Conservation (phyloP, 257 asterid genomes). For the Lantana camara region DNA sequence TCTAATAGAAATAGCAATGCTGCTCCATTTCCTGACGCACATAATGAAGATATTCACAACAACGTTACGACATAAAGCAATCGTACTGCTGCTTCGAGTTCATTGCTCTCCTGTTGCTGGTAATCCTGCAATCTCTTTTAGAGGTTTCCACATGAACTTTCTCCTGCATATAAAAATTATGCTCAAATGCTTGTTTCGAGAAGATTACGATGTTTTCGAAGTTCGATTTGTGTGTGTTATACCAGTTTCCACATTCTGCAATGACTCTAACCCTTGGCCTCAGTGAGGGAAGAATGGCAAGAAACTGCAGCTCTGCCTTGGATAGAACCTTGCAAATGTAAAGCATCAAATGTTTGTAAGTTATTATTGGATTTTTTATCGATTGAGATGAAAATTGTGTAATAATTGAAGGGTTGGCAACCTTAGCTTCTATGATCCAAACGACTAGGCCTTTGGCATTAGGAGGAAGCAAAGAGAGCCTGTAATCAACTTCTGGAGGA, state of each 20-base stretch:
- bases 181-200: background rate
- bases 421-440: conserved; percentile 90
- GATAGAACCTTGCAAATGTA: conserved; percentile 49
- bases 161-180: conserved; percentile 50
- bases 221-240: conserved; percentile 12
- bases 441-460: conserved; percentile 74
- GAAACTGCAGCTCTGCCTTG: conserved; percentile 64
- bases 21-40: background rate
- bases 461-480: conserved; percentile 86
- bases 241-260: conserved; percentile 95
- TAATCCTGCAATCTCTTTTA: conserved; percentile 69
- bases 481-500: conserved; percentile 89
- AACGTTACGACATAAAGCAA: background rate
- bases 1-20: background rate
- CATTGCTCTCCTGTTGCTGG: conserved; percentile 30
- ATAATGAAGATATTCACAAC: background rate
- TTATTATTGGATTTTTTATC: background rate
- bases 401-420: background rate
- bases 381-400: background rate
- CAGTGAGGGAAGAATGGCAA: conserved; percentile 70
- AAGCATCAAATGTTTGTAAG: background rate
- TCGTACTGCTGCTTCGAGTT: background rate
- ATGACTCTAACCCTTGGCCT: conserved; percentile 79
- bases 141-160: conserved; percentile 83
- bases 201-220: background rate